Base-by-base conservation (phyloP, 169 alveolate genomes). In the Sarcocystis neurona region DNA sequence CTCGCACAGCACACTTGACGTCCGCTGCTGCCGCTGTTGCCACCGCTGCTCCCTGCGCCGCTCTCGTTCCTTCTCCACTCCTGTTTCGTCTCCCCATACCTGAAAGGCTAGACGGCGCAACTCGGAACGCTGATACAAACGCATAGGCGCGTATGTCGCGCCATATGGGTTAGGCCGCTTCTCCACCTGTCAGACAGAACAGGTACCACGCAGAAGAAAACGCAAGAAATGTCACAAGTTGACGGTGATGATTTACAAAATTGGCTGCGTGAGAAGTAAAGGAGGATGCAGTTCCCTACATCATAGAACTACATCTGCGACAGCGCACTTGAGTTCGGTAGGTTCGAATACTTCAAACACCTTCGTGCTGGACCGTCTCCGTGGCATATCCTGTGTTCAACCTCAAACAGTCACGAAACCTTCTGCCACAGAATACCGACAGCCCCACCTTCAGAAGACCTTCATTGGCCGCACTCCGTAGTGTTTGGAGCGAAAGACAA, bases 11-110 rank as follows among this genome's bases (percentile, higher is more conserved):
- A n/a, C n/a, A n/a, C n/a, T n/a, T n/a, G n/a, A n/a, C n/a, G n/a
- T n/a, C 56, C 56, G 82, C 32, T 72, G 34, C 82, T 72, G 82
- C 5, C 82, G 82, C 30, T 23, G 12, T 37, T 72, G 82, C 82
- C 82, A 72, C 37, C 82, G 82, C 82, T 37, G 58, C 82, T 72
- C 82, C 32, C 82, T 15, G 56, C 82, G 50, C 18, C 82, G 53
- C 23, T 39, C 82, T 0, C 50, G 82, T 32, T 72, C 82, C 34
- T 27, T 20, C 32, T 72, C 82, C 10, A 72, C 58, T 32, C 41
- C 10, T 53, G 2, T 32, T 18, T 3, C 58, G 2, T 53, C 82
- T 0, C 82, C 82, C 82, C 82, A 72, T 4, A 72, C 56, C 23
- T 53, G 82, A 47, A 47, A 72, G 18, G 82, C 82, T 30, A 72